Base-by-base conservation (phyloP, 345 rosid genomes). In the Salix arbutifolia region DNA sequence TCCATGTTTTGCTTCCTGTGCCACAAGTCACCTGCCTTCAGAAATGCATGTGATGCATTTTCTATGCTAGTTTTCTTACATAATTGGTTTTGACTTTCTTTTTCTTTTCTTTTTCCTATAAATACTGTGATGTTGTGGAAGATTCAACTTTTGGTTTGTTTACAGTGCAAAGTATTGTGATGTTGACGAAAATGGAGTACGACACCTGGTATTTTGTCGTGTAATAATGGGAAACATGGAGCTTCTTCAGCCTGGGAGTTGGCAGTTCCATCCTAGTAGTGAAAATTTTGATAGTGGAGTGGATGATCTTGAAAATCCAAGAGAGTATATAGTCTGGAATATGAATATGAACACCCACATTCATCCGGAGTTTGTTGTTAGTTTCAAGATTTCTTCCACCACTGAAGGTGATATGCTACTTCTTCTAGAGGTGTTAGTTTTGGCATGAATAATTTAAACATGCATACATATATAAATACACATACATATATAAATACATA, bases 171-270 rank as follows among this genome's bases (percentile, higher is more conserved):
- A 80, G 14, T 82, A 78, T 75, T 92, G 93, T 87, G 98, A 89
- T 93, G 82, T 86, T 90, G 99, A 96, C 78, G 95, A 93, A 90
- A 89, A 88, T 69, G 98, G 92, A 25, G 84, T 90, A 17, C 87
- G 79, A 18, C 78, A 92, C 80, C 73, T 96, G 84, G 83, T 94
- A 46, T 83, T 91, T 23, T 93, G 98, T 66, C 94, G 94, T 78
- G 93, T 94, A 69, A 90, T 96, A 81, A 78, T 94, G 97, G 99
- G 99, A 74, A 92, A 84, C 16, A 88, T 90, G 89, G 99, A 94
- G 85, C 87, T 71, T 76, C 82, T 96, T 72, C 73, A 79, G 69
- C 84, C 87, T 81, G 95, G 89, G 76, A 86, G 84, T 66, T 80
- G 69, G 6, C 93, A 88, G 73, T 86, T 74, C 71, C 88, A 82